Conservation (phyloP, 768 basidiomycete species). For the Mycena latifolia region DNA sequence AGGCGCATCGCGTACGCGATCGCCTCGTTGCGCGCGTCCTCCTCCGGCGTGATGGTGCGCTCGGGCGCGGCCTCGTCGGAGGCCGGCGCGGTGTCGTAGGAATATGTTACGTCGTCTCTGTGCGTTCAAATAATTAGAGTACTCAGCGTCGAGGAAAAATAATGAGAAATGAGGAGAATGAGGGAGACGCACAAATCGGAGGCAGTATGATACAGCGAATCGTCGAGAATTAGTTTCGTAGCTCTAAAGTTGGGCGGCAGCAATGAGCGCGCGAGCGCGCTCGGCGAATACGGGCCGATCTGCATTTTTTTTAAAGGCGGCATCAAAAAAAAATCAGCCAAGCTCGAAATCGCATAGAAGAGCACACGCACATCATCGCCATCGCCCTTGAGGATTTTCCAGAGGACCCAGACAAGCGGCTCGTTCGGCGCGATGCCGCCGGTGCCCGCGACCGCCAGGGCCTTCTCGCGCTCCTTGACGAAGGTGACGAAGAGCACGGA, state of each 20-base stretch:
- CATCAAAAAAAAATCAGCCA: too few species aligned
- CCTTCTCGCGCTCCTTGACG: constrained; percentile 73
- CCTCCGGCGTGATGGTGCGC: constrained; percentile 55
- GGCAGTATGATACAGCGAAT: constrained; percentile 66
- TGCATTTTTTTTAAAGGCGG: constrained; percentile 45
- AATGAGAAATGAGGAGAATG: not conserved
- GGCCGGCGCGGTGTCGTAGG: constrained; percentile 43
- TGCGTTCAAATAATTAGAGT: too few species aligned
- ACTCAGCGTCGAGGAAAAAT: too few species aligned
- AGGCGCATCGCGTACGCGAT: constrained; percentile 76
- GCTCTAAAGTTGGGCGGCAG: constrained; percentile 82
- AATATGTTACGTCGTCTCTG: constrained; percentile 62
- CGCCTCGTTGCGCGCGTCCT: constrained; percentile 68
- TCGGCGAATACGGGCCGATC: constrained; percentile 88
- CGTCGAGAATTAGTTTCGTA: constrained; percentile 76
- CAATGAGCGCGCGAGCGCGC: constrained; percentile 78
- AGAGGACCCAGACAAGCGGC: constrained; percentile 87
- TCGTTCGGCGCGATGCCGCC: constrained; percentile 72
- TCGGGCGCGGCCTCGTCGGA: constrained; percentile 36
- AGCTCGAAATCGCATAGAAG: too few species aligned
- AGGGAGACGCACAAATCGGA: constrained; percentile 58
- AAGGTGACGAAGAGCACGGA: constrained; percentile 78
- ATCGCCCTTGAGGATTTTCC: constrained; percentile 89
- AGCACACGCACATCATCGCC: constrained; percentile 79
- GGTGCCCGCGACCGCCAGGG: constrained; percentile 61